Conservation (phyloP, 225 moss, liverwort and hornwort species). For the Pleurozium schreberi region DNA sequence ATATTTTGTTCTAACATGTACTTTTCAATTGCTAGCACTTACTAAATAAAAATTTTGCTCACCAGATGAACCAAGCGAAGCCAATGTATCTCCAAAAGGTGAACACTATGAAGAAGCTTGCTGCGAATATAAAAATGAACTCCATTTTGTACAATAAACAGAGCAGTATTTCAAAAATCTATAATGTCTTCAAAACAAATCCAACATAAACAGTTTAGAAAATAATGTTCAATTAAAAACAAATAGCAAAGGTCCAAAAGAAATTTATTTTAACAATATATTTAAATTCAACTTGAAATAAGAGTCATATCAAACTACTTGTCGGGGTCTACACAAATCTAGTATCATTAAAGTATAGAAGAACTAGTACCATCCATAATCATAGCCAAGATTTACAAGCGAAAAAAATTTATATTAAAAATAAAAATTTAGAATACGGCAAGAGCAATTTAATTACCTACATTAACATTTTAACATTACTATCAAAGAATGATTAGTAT, state of each 20-base stretch:
- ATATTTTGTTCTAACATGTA: rapidly evolving
- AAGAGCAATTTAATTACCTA: neutral
- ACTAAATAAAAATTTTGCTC: rapidly evolving
- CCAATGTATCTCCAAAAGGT: neutral
- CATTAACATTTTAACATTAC: neutral
- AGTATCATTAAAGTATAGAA: neutral
- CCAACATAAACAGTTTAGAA: neutral
- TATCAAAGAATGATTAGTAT: neutral
- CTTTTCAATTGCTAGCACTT: rapidly evolving
- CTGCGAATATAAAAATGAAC: rapidly evolving
- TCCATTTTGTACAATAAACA: neutral
- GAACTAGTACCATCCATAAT: too few relatives aligned
- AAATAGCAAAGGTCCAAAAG: neutral
- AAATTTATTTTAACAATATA: too few relatives aligned
- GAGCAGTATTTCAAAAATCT: neutral
- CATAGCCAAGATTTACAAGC: neutral
- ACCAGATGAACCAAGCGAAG: neutral
- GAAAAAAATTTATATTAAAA: neutral
- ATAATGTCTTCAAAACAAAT: neutral
- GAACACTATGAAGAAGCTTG: neutral
- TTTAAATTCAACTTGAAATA: neutral
- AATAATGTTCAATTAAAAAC: neutral
- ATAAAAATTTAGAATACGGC: neutral
- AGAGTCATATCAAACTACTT: neutral
- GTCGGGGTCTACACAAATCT: neutral